Evolutionary conservation across 345 rosid species (phyloP).

Genomic region (Bruguiera parviflora): DNA sequence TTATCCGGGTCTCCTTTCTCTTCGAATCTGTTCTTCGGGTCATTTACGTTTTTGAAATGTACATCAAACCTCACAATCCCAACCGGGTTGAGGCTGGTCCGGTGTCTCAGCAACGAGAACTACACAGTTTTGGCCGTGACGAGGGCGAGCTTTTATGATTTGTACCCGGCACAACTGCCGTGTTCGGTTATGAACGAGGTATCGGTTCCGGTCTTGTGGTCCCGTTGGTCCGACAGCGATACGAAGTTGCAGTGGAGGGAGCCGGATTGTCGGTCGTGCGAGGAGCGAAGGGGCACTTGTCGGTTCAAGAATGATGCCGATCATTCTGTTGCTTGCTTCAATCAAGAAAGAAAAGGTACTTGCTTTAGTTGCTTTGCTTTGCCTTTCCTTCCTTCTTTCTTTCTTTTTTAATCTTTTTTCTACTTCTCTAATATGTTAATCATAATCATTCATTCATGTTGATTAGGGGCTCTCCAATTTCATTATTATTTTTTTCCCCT

Average conservation of each 20-base stretch:
- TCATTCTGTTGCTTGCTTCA: constrained; percentile 27
- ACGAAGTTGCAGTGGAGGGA: constrained; percentile 30
- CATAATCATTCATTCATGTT: no score
- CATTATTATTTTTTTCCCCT: no score
- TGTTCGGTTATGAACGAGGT: constrained; percentile 21
- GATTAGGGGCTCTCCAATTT: no score
- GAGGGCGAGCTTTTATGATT: background rate
- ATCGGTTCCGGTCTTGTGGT: constrained; percentile 25
- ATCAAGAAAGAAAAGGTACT: constrained; percentile 8
- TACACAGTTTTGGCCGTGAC: constrained; percentile 25
- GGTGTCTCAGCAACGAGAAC: constrained; percentile 39
- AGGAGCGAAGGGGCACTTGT: constrained; percentile 33
- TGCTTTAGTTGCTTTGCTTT: constrained; percentile 9
- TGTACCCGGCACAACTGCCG: background rate
- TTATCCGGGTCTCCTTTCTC: constrained; percentile 34
- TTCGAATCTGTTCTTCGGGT: accelerated
- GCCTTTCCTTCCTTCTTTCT: background rate
- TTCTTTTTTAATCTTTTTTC: no score
- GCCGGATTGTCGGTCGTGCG: constrained; percentile 43
- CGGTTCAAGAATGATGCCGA: constrained; percentile 13
- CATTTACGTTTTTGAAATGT: constrained; percentile 41
- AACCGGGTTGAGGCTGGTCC: background rate
- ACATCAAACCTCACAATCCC: background rate
- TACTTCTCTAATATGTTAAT: no score
- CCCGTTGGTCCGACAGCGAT: background rate